phyloP scores from a whole-genome alignment of 2,329 filamentous ascomycete genomes.

The Byssoonygena ceratinophila region DNA sequence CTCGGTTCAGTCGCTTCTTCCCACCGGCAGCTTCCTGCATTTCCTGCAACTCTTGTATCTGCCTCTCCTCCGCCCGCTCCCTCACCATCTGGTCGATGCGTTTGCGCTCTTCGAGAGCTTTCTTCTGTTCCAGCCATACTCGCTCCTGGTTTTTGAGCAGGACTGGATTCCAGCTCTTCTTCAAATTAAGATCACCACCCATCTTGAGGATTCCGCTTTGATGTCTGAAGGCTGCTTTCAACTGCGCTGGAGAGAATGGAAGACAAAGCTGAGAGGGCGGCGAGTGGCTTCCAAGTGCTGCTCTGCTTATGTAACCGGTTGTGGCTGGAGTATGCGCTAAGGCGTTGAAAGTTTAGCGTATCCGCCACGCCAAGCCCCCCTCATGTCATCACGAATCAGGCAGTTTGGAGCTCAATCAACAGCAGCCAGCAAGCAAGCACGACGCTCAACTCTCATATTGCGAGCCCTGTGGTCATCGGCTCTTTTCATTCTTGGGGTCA shows the following conservation, averaged over 20 bases:
- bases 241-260: no score
- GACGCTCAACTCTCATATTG: no score
- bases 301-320: neutral
- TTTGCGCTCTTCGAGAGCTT: conserved; percentile 88
- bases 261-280: no score
- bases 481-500: neutral
- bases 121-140: conserved; percentile 86
- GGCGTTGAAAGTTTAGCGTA: neutral
- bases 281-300: no score
- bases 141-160: conserved; percentile 81
- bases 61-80: conserved; percentile 86
- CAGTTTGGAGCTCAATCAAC: neutral
- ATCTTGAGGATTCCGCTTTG: conserved; percentile 10
- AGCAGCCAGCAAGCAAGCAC: neutral
- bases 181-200: conserved; percentile 77
- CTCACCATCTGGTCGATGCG: conserved; percentile 82
- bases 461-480: neutral
- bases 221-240: no score
- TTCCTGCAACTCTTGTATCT: conserved; percentile 80
- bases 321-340: conserved; percentile 5
- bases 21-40: conserved; percentile 84
- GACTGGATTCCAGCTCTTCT: conserved; percentile 89
- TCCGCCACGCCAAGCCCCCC: neutral
- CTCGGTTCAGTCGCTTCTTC: conserved; percentile 64
- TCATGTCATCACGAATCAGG: conserved; percentile 1